Evolutionary conservation across 768 basidiomycete species (phyloP).

Genomic region (Collybia nuda): DNA sequence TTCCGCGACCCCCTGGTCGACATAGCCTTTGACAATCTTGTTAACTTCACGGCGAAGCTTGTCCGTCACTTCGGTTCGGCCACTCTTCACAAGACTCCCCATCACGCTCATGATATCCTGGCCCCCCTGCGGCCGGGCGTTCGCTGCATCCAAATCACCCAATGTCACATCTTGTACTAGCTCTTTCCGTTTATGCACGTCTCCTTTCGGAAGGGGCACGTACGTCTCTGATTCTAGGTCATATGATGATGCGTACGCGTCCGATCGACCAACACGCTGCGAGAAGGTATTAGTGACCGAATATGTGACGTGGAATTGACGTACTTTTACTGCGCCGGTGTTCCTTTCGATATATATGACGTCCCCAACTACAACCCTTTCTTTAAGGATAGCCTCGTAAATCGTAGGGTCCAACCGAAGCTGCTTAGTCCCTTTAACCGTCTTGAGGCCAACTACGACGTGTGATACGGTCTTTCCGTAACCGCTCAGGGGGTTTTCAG

Average conservation of each 20-base stretch:
- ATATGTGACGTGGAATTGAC: slow-evolving; percentile 11
- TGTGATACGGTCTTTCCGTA: slow-evolving; percentile 99
- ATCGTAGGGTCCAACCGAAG: slow-evolving; percentile 91
- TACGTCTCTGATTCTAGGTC: slow-evolving; percentile 99
- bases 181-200: slow-evolving; percentile 23
- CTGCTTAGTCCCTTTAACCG: slow-evolving; percentile 90
- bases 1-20: slow-evolving; percentile 98
- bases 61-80: slow-evolving; percentile 95
- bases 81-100: slow-evolving; percentile 86
- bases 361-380: slow-evolving; percentile 94
- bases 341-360: slow-evolving; percentile 95
- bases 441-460: slow-evolving; percentile 94
- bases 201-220: slow-evolving; percentile 76
- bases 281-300: slow-evolving; percentile 3
- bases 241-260: slow-evolving; percentile 96
- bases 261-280: slow-evolving; percentile 93
- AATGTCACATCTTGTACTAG: slow-evolving; percentile 37
- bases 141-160: slow-evolving; percentile 94
- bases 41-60: slow-evolving; percentile 95
- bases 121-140: slow-evolving; percentile 93
- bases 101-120: slow-evolving; percentile 99
- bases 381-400: slow-evolving; percentile 96
- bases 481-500: slow-evolving; percentile 95
- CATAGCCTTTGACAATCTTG: slow-evolving; percentile 95
- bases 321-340: slow-evolving; percentile 92